These are phyloP conservation scores for Suhomyces chickasaworum DNA, from an alignment of 1,139 yeast genomes.

Conservation along the genomic window DNA sequence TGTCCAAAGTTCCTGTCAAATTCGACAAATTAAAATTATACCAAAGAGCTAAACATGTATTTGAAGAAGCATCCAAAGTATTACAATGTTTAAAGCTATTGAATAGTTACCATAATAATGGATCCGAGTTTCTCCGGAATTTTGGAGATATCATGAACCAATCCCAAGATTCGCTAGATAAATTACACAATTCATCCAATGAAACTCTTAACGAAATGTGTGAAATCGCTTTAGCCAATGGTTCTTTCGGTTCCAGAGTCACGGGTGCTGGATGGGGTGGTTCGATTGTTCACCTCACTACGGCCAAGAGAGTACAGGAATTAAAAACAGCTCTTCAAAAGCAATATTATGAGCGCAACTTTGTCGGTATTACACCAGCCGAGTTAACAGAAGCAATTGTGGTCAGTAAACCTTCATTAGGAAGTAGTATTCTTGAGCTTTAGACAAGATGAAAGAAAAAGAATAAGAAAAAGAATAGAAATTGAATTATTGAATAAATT, in stretches of 20 bases:
- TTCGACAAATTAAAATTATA: constrained; percentile 57
- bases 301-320: constrained; percentile 43
- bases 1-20: constrained; percentile 58
- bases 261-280: constrained; percentile 90
- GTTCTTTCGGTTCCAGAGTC: constrained; percentile 67
- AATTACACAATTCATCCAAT: constrained; percentile 57
- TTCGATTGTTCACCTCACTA: constrained; percentile 65
- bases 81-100: constrained; percentile 50
- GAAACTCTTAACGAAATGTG: constrained; percentile 56
- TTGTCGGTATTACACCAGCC: constrained; percentile 48
- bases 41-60: constrained; percentile 65
- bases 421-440: constrained; percentile 49
- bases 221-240: constrained; percentile 53
- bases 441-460: too few species aligned
- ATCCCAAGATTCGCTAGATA: constrained; percentile 57
- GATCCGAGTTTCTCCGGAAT: constrained; percentile 28
- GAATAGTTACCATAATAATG: constrained; percentile 16
- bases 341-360: constrained; percentile 52
- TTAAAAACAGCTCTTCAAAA: constrained; percentile 50
- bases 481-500: too few species aligned
- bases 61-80: constrained; percentile 63
- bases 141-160: constrained; percentile 62
- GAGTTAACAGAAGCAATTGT: constrained; percentile 56
- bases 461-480: too few species aligned
- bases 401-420: constrained; percentile 60